Percentiles rank a stretch among this genome's conserved stretches.
phyloP scores from a whole-genome alignment of 352 stramenopile species.

The Pythium diclinum region DNA sequence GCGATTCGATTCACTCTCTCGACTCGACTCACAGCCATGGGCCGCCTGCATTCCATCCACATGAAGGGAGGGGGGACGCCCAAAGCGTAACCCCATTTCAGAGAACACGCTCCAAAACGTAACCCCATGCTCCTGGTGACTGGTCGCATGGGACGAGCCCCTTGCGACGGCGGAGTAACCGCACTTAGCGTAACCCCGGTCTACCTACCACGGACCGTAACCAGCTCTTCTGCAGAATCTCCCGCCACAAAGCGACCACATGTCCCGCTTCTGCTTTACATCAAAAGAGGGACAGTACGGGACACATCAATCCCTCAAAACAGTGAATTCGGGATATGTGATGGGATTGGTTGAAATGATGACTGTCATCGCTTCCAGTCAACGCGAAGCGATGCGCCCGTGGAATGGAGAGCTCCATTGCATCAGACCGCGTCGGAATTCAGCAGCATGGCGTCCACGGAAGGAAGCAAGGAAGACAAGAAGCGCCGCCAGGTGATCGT shows the following conservation, averaged over 20 bases:
- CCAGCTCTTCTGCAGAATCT: background rate
- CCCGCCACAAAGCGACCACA: background rate
- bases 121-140: conserved; percentile 5
- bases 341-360: conserved; percentile 22
- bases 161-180: background rate
- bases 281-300: background rate
- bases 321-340: background rate
- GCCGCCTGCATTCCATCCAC: conserved; percentile 20
- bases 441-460: conserved; percentile 16
- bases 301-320: background rate
- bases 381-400: conserved; percentile 16
- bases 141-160: background rate
- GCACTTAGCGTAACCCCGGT: background rate
- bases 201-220: background rate
- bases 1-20: background rate
- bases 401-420: background rate
- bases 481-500: conserved; percentile 93
- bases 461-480: conserved; percentile 45
- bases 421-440: conserved; percentile 12
- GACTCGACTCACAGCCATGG: conserved; percentile 24
- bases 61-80: conserved; percentile 3
- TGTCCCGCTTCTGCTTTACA: background rate
- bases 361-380: conserved; percentile 20
- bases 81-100: conserved; percentile 15
- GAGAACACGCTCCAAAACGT: conserved; percentile 5